Evolutionary conservation across 495 filamentous ascomycete species (phyloP).

Genomic region (Penicillium canescens): DNA sequence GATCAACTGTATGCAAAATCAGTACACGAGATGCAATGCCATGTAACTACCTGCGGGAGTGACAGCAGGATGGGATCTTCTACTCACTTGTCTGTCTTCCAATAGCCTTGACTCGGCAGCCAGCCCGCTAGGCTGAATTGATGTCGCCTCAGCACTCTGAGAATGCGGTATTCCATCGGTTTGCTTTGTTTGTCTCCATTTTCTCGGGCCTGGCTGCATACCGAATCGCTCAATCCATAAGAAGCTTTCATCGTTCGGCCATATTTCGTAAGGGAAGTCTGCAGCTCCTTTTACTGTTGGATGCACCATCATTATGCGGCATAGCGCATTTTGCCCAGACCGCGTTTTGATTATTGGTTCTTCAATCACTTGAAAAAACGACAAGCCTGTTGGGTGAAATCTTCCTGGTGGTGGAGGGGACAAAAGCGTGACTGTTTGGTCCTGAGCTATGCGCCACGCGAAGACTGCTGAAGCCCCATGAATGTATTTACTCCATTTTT

Average conservation of each 20-base stretch:
- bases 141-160: no score
- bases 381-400: not conserved
- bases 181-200: no score
- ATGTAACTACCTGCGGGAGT: no score
- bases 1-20: no score
- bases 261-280: not conserved
- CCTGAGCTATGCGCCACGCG: constrained; percentile 1
- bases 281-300: not conserved
- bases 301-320: not conserved
- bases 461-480: constrained; percentile 1
- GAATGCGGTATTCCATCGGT: no score
- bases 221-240: not conserved
- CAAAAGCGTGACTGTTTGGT: not conserved
- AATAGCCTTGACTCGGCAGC: no score
- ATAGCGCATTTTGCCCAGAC: not conserved
- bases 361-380: not conserved
- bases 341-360: not conserved
- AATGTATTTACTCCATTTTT: not conserved
- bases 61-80: no score
- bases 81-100: no score
- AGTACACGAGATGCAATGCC: no score
- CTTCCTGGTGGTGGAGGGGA: not conserved
- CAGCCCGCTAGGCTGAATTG: no score
- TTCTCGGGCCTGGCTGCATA: no score
- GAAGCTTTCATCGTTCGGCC: not conserved